Evolutionary conservation across 2,329 filamentous ascomycete species (phyloP), one percentile per base, ranked within the genome.

Genomic region (Alternaria burnsii): DNA sequence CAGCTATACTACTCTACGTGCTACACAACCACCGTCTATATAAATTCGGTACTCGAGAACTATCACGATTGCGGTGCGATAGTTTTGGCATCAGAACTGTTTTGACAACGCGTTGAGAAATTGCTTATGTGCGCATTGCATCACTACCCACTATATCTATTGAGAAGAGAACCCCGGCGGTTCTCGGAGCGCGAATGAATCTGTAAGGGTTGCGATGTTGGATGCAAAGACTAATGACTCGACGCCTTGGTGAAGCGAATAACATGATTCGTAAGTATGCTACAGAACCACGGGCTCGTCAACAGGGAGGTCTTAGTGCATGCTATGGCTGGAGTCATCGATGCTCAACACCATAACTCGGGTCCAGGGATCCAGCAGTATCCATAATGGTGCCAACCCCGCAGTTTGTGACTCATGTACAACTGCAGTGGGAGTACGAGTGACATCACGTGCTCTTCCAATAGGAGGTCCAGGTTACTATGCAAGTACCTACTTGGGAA

Each of bases 371-470:
- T 40, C 40, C 20, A 42, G 10, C 1, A 22, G n/a, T 42, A 22
- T 14, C 12, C 14, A 34, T 7, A 28, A 18, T 24, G 18, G 12
- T n/a, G 20, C 20, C 8, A 1, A 20, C 41, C 40, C 30, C 41
- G 9, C 40, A 55, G 16, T 11, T 55, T 38, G 42, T 55, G 52
- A 55, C 30, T 47, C 41, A 55, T 38, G 30, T 30, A 14, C 30
- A 22, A 26, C 30, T 20, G 41, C 47, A 18, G 24, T 10, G 12
- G 41, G 10, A 40, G 24, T 12, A 20, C 32, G 16, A 32, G 18
- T 24, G 22, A 42, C 4, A 28, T 52, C 26, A 42, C 38, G 50
- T 52, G 50, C 24, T 26, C 36, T 42, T 22, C 22, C n/a, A 30
- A 47, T 55, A 36, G 43, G 30, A 16, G 42, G 7, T 22, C 52